A percentile compares a stretch with the other conserved stretches of the same genome.
Conservation (phyloP, 345 rosid species). For the Erucastrum elatum region DNA sequence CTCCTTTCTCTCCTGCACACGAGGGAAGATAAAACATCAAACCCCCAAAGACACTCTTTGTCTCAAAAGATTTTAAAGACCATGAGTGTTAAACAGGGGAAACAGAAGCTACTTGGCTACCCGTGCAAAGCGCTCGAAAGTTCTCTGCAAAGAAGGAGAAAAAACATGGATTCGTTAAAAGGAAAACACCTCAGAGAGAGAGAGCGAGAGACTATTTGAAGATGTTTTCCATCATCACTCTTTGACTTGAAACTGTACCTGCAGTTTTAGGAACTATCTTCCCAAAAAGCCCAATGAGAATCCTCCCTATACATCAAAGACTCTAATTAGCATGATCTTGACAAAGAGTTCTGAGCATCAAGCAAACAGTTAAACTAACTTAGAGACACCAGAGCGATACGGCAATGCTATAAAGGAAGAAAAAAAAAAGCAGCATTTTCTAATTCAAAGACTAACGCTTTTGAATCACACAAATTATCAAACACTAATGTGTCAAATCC, state of each 20-base stretch:
- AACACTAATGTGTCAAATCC: background rate
- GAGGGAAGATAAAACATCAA: slow-evolving; percentile 12
- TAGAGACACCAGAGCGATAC: background rate
- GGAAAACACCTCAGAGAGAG: background rate
- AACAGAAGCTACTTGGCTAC: slow-evolving; percentile 67
- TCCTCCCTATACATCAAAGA: slow-evolving; percentile 59
- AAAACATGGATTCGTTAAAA: slow-evolving; percentile 17
- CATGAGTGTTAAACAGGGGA: slow-evolving; percentile 13
- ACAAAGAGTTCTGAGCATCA: background rate
- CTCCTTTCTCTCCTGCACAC: slow-evolving; percentile 81
- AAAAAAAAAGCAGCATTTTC: background rate
- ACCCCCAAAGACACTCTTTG: background rate
- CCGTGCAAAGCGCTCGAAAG: slow-evolving; percentile 95
- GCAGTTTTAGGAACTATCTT: slow-evolving; percentile 86
- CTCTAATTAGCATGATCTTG: too few relatives aligned
- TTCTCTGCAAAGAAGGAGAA: slow-evolving; percentile 59
- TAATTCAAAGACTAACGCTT: background rate
- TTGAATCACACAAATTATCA: background rate
- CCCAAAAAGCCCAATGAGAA: slow-evolving; percentile 84
- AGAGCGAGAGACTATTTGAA: background rate
- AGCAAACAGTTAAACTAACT: background rate
- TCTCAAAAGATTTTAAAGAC: background rate
- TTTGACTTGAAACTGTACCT: slow-evolving; percentile 44
- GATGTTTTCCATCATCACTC: background rate
- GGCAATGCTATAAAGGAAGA: background rate